Evolutionary conservation across 2,329 filamentous ascomycete genomes (phyloP), one percentile per base, ranked within the genome.

Genomic region (Aschersonia sp.): DNA sequence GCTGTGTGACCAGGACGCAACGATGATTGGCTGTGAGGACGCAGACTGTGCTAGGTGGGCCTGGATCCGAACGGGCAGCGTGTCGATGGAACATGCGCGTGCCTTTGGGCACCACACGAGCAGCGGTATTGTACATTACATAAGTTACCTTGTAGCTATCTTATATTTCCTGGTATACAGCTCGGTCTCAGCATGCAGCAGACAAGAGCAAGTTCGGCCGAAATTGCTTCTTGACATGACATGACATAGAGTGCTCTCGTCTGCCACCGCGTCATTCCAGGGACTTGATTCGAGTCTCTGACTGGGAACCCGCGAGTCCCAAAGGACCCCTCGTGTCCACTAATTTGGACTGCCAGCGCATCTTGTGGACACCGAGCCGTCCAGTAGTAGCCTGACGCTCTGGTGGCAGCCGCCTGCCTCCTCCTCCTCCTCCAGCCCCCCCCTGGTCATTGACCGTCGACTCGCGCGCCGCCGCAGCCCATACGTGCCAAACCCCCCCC

Each of bases 401-500:
- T 22, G 22, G 22, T 22, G 22, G 22, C 22, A 22, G 22, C 22
- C 22, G 22, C 22, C 33, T 37, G 33, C 11, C 33, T 37, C 11
- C 12, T 12, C 12, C 12, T 12, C 12, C 12, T 12, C 8, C 35
- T 37, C 35, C 12, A 8, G 35, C 12, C 35, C 12, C 8, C 35
- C 35, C 35, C 35, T 12, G 8, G 8, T 12, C 35, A 37, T 22
- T 22, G 22, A 22, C 22, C 35, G 42, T 44, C 42, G 22, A 44
- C 44, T 46, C 44, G 33, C 44, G n/a, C 30, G 10, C 43, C 43
- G 31, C 11, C 45, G 30, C 42, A 35, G 30, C 29, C 8, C 32
- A 1, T n/a, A 14, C 43, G 30, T 30, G 30, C 32, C 46, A 33
- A 42, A 33, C 31, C 37, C 50, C 54, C 58, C 52, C 56, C 54